Base-by-base conservation (phyloP, 1,284 basidiomycete genomes). In the Vanrija sp. region DNA sequence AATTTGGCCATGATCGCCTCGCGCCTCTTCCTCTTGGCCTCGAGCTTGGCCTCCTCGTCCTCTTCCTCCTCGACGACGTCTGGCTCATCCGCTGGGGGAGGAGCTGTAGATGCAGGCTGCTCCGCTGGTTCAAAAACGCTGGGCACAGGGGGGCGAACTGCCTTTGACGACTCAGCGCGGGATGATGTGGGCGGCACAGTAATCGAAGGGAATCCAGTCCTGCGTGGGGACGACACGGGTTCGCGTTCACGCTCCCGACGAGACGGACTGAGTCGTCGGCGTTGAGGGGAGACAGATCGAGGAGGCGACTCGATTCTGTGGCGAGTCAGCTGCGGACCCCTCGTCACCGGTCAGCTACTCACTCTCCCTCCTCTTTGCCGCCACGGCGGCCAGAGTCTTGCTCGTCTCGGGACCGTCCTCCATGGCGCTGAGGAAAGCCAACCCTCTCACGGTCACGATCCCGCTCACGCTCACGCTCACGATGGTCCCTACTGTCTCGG, bases 1-100 rank as follows among this genome's bases (percentile, higher is more conserved):
- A 92, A 89, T 75, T 89, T 92, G 54, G 90, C 90, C 57, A 91
- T 79, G 52, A 96, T 92, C 21, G 88, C 91, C 63, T 86, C 85
- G 40, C 91, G 84, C 65, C 84, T 87, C 25, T 86, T 86, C 29
- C 87, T 82, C n/a, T 90, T 83, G 54, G 85, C 87, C 43, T 87
- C 89, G 21, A 92, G 79, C 5, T 86, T 78, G 55, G 86, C 82
- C 68, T 91, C 89, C 2, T 87, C 80, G 19, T 86, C 83, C 10
- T 81, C 80, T 28, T 83, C 83, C 1, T 83, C 82, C 28, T 68
- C 65, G 34, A 85, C 65, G 21, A 86, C 83, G 55, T 88, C 86
- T 62, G 69, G 66, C 39, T 71, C 65, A 46, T 66, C 57, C 54
- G 47, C 54, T 8, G 65, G 65, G 39, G 26, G 19, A 47, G 45